These are phyloP conservation scores for Coemansia sp. DNA, from an alignment of 192 early-diverging fungal species.

Conservation along the genomic window DNA sequence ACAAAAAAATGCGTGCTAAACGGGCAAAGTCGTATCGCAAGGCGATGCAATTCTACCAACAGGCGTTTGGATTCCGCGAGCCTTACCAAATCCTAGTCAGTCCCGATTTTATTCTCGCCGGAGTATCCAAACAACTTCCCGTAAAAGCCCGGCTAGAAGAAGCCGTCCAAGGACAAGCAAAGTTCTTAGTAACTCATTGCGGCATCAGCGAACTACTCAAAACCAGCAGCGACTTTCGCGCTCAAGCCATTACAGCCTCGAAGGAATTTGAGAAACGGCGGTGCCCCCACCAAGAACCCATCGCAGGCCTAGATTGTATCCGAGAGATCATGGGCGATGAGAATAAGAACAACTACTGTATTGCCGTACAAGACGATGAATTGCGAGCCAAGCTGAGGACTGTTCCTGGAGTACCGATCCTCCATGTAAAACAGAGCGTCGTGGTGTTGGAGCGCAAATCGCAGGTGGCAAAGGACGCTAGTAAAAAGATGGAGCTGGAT, in stretches of 20 bases:
- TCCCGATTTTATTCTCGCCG: slow-evolving; percentile 79
- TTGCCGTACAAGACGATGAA: slow-evolving; percentile 78
- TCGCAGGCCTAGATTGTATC: slow-evolving; percentile 71
- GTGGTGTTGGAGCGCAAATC: slow-evolving; percentile 83
- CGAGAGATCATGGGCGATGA: slow-evolving; percentile 70
- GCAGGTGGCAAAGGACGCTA: slow-evolving; percentile 47
- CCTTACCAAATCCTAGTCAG: slow-evolving; percentile 94
- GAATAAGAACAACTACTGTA: slow-evolving; percentile 85
- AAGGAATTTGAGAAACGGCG: slow-evolving; percentile 79
- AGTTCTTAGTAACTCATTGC: slow-evolving; percentile 76
- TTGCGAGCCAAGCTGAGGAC: slow-evolving; percentile 66
- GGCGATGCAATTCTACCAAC: slow-evolving; percentile 80
- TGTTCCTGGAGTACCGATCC: slow-evolving; percentile 84
- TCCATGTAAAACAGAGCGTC: slow-evolving; percentile 79
- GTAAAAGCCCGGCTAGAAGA: slow-evolving; percentile 66
- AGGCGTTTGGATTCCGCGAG: slow-evolving; percentile 83
- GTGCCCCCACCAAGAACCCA: slow-evolving; percentile 72
- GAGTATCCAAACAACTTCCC: slow-evolving; percentile 66
- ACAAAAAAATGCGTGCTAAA: slow-evolving; percentile 77
- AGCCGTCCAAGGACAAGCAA: slow-evolving; percentile 67
- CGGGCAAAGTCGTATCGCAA: slow-evolving; percentile 80
- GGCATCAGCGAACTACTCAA: slow-evolving; percentile 71
- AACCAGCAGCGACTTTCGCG: slow-evolving; percentile 63
- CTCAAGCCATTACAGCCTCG: slow-evolving; percentile 62
- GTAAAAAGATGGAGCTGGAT: slow-evolving; percentile 53